Conservation (phyloP, 2,329 filamentous ascomycete genomes). For the Hymenoscyphus salicellus region DNA sequence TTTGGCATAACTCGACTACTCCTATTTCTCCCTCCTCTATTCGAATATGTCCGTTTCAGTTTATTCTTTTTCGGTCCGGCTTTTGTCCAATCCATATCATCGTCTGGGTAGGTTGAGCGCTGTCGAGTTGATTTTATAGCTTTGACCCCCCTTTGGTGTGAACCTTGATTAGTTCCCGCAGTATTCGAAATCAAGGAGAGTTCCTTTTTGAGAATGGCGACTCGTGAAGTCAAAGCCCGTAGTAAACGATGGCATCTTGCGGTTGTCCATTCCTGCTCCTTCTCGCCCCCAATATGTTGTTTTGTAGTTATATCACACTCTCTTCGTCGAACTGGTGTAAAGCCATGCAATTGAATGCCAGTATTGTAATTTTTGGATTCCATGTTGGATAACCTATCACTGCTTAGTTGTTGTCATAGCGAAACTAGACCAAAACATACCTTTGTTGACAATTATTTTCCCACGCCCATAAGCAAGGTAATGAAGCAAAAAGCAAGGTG, state of each 20-base stretch:
- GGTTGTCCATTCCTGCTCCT: conserved; percentile 40
- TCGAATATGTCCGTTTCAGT: conserved; percentile 33
- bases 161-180: not conserved
- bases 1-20: not conserved
- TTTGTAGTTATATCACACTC: conserved; percentile 25
- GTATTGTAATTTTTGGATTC: conserved; percentile 3
- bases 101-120: conserved; percentile 4
- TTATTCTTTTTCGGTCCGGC: conserved; percentile 22
- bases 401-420: conserved; percentile 4
- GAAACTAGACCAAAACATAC: not conserved
- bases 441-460: conserved; percentile 12
- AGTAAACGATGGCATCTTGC: conserved; percentile 44
- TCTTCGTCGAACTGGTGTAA: conserved; percentile 32
- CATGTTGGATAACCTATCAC: conserved; percentile 14
- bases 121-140: not conserved
- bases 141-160: not conserved
- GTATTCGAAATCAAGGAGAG: conserved; percentile 19
- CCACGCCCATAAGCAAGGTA: conserved; percentile 4
- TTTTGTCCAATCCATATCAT: conserved; percentile 28
- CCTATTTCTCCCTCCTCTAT: conserved; percentile 15
- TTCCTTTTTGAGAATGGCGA: conserved; percentile 41
- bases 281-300: conserved; percentile 17
- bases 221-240: conserved; percentile 43
- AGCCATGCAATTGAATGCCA: conserved; percentile 20
- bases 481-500: conserved; percentile 7